Conservation (phyloP, 306 rosid species). For the Lupinus albus region DNA sequence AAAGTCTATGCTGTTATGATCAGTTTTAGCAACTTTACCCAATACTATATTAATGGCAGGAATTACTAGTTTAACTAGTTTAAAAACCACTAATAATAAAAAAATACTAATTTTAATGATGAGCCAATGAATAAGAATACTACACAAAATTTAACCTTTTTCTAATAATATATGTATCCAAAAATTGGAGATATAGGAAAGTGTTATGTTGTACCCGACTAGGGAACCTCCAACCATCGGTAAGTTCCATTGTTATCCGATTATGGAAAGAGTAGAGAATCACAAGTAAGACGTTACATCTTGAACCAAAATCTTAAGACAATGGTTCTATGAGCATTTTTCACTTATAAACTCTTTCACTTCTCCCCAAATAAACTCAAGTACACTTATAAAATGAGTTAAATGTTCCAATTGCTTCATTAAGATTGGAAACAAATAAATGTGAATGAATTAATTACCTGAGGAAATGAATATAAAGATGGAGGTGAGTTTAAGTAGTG, state of each 20-base stretch:
- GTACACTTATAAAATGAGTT: background rate
- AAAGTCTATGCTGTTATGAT: no score
- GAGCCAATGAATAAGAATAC: background rate
- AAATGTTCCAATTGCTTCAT: slow-evolving; percentile 14
- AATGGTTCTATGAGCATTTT: no score
- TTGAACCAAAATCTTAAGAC: no score
- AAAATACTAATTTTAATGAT: background rate
- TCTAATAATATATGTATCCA: background rate
- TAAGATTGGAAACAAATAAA: background rate
- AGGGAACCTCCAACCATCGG: no score
- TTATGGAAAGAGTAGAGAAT: no score
- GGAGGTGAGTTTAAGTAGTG: slow-evolving; percentile 35
- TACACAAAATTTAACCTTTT: background rate
- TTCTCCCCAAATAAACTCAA: no score
- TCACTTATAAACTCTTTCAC: no score
- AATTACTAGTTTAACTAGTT: slow-evolving; percentile 7
- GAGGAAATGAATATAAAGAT: slow-evolving; percentile 45
- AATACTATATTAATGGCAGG: background rate
- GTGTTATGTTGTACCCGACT: no score
- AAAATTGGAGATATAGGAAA: slow-evolving; percentile 5
- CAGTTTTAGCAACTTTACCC: no score
- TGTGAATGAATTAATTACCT: slow-evolving; percentile 34
- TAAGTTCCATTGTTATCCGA: no score
- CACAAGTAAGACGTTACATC: no score
- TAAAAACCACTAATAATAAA: background rate